These are phyloP conservation scores for Calocybe cyanea DNA, from an alignment of 768 basidiomycete genomes.

Conservation along the genomic window DNA sequence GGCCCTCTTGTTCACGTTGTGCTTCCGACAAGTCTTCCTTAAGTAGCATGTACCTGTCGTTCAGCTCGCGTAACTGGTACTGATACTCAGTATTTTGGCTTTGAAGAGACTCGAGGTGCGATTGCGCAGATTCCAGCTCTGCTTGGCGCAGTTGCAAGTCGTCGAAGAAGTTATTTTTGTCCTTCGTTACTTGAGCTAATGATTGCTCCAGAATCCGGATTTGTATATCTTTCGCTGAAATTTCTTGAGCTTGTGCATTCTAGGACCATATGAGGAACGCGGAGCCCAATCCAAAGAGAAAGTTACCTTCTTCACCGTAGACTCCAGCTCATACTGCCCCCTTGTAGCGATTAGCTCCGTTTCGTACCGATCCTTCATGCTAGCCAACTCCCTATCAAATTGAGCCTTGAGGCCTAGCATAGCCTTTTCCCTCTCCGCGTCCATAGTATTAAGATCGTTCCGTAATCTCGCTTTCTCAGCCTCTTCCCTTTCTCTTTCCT, in stretches of 20 bases:
- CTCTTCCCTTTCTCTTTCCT: constrained; percentile 52
- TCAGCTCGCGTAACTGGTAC: constrained; percentile 79
- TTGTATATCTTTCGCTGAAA: constrained; percentile 53
- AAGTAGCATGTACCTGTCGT: constrained; percentile 67
- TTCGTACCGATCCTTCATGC: constrained; percentile 64
- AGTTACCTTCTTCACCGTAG: constrained; percentile 67
- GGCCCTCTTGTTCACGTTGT: constrained; percentile 53
- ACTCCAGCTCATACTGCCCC: constrained; percentile 76
- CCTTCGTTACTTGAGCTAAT: constrained; percentile 61
- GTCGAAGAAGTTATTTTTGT: constrained; percentile 83
- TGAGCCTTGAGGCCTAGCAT: constrained; percentile 56
- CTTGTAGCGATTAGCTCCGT: constrained; percentile 63
- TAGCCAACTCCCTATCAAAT: constrained; percentile 68
- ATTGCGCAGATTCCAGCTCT: constrained; percentile 81
- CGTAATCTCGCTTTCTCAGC: constrained; percentile 50
- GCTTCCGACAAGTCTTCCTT: constrained; percentile 67
- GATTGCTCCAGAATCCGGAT: constrained; percentile 70
- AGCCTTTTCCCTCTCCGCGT: constrained; percentile 61
- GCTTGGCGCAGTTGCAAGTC: constrained; percentile 85
- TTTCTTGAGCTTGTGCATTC: constrained; percentile 67
- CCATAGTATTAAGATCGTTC: constrained; percentile 59
- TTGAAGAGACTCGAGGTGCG: constrained; percentile 69
- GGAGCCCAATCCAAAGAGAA: background rate
- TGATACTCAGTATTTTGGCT: constrained; percentile 80
- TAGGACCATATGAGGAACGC: constrained; percentile 25